Evolutionary conservation across 345 rosid genomes (phyloP).

Genomic region (Citrus maxima): DNA sequence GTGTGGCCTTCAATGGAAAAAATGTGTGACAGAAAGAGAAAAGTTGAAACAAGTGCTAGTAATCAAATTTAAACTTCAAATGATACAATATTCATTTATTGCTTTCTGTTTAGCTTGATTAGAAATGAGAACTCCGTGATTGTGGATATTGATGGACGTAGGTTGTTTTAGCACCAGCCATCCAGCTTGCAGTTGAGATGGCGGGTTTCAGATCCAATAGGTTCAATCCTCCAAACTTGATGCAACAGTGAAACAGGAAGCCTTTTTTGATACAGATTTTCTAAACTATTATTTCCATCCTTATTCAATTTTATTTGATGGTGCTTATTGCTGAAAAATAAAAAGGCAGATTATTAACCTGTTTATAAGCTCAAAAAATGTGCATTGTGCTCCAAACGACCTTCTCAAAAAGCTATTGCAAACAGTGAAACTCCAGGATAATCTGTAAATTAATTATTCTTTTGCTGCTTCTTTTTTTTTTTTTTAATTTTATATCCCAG

Average conservation of each 20-base stretch:
- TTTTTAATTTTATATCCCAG: not conserved
- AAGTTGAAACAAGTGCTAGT: not conserved
- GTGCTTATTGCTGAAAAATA: not conserved
- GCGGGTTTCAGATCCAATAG: not conserved
- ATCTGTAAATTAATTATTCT: not conserved
- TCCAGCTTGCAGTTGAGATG: not conserved
- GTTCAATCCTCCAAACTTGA: not conserved
- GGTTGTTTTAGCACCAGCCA: not conserved
- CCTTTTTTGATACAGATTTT: not conserved
- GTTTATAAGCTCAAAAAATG: not conserved
- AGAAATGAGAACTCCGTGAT: not conserved
- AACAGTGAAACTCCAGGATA: not conserved
- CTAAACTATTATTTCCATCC: not conserved
- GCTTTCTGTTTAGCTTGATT: not conserved
- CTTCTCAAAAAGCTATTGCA: not conserved
- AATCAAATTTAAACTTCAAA: not conserved
- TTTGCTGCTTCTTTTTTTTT: not conserved
- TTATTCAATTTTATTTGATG: not conserved
- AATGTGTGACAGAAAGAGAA: not conserved
- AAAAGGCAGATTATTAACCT: not conserved
- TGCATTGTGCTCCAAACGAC: not conserved
- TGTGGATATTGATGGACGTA: not conserved
- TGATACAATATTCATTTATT: not conserved
- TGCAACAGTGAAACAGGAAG: not conserved
- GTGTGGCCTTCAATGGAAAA: not conserved